Conservation (phyloP, 352 stramenopile species). For the Aphanomyces euteiches region DNA sequence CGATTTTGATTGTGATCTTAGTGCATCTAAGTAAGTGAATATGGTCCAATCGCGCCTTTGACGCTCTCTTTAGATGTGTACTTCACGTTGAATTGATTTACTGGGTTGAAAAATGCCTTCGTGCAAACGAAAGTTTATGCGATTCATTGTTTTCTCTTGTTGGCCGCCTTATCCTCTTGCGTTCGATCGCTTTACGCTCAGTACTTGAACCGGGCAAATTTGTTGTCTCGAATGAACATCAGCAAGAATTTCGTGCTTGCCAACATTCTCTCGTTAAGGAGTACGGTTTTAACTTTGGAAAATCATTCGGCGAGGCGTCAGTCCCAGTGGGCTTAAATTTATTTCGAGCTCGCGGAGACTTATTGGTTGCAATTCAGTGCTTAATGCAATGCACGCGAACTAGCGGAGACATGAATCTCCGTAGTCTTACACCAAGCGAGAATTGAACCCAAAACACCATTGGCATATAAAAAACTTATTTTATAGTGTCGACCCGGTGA, state of each 20-base stretch:
- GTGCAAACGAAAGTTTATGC: neutral
- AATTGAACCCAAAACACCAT: neutral
- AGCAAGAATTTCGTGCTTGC: neutral
- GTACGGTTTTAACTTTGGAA: neutral
- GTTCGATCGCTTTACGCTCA: neutral
- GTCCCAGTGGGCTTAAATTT: conserved; percentile 8
- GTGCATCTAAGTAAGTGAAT: no score
- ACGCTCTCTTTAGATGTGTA: conserved; percentile 8
- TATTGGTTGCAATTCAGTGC: conserved; percentile 8
- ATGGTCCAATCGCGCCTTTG: no score
- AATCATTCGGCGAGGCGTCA: neutral
- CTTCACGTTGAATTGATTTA: conserved; percentile 20
- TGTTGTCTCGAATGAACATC: neutral
- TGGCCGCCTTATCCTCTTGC: conserved; percentile 1
- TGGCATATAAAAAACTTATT: neutral
- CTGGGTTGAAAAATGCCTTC: neutral
- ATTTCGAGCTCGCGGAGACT: conserved; percentile 23
- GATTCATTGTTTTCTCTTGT: neutral
- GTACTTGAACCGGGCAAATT: neutral
- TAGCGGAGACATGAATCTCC: neutral
- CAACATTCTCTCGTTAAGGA: neutral
- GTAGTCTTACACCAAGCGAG: neutral
- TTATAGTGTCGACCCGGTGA: neutral
- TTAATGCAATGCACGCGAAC: neutral
- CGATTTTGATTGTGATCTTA: neutral